A percentile compares a stretch with the other conserved stretches of the same genome.
phyloP scores from a whole-genome alignment of 140 eudicot genomes.

The Anethum foeniculum region DNA sequence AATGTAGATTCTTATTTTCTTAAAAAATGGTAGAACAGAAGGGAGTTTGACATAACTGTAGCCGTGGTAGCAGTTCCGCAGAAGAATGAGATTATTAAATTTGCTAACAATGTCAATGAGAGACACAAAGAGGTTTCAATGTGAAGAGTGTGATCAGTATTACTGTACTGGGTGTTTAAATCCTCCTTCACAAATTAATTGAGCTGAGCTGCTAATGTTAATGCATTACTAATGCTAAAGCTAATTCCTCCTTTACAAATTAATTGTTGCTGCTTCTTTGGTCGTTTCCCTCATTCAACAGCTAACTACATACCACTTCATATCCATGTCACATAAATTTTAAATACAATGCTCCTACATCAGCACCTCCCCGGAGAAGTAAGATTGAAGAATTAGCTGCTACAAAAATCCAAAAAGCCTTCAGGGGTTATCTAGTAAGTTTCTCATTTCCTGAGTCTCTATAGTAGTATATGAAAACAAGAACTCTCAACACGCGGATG shows the following conservation, averaged over 20 bases:
- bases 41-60: constrained; percentile 23
- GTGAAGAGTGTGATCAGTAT: constrained; percentile 27
- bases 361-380: constrained; percentile 8
- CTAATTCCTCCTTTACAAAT: too few relatives aligned
- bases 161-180: neutral
- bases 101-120: constrained; percentile 24
- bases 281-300: too few relatives aligned
- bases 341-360: constrained; percentile 5
- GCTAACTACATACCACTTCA: too few relatives aligned
- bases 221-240: too few relatives aligned
- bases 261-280: too few relatives aligned
- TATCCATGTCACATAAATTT: too few relatives aligned
- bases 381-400: constrained; percentile 43
- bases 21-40: constrained; percentile 1
- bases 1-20: neutral
- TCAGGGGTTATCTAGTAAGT: constrained; percentile 71
- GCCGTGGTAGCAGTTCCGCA: neutral
- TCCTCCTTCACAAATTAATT: too few relatives aligned
- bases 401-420: constrained; percentile 71
- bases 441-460: neutral
- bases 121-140: constrained; percentile 41
- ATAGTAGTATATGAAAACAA: neutral
- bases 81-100: constrained; percentile 22
- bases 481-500: neutral
- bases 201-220: too few relatives aligned